Evolutionary conservation across 768 basidiomycete species (phyloP).

Genomic region (Grammothele lineata): DNA sequence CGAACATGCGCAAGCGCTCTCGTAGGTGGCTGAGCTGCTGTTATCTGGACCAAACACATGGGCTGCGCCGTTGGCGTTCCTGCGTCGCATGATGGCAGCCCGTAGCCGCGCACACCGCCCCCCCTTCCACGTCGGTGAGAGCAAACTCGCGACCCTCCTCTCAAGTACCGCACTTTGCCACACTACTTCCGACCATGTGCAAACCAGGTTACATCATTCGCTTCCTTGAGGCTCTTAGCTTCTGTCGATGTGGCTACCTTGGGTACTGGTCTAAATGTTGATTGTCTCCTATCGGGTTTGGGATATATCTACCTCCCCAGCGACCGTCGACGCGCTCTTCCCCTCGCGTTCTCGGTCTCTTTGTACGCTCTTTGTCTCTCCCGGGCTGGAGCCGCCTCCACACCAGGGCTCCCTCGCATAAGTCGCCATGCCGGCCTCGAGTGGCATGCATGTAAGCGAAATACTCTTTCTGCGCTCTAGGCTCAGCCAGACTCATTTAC

Average conservation of each 20-base stretch:
- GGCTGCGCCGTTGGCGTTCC: slow-evolving; percentile 2
- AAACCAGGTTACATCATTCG: neutral
- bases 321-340: neutral
- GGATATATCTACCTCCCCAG: slow-evolving; percentile 2
- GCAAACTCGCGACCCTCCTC: neutral
- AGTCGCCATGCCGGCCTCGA: slow-evolving; percentile 1
- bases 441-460: slow-evolving; percentile 3
- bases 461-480: slow-evolving; percentile 2
- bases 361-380: neutral
- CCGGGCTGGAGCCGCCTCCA: neutral
- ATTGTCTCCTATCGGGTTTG: too few relatives aligned
- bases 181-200: slow-evolving; percentile 8
- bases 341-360: neutral
- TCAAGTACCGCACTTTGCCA: neutral
- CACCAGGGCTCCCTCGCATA: neutral
- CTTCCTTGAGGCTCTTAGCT: neutral
- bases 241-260: neutral
- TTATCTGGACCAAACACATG: too few relatives aligned
- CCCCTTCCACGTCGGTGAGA: neutral
- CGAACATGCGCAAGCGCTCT: too few relatives aligned
- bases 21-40: too few relatives aligned
- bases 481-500: neutral
- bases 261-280: slow-evolving; percentile 2
- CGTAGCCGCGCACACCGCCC: slow-evolving; percentile 12
- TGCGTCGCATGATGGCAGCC: slow-evolving; percentile 4